Percentiles rank a stretch among this genome's conserved stretches.
phyloP scores from a whole-genome alignment of 495 filamentous ascomycete species.

The Achaetomiella virescens region DNA sequence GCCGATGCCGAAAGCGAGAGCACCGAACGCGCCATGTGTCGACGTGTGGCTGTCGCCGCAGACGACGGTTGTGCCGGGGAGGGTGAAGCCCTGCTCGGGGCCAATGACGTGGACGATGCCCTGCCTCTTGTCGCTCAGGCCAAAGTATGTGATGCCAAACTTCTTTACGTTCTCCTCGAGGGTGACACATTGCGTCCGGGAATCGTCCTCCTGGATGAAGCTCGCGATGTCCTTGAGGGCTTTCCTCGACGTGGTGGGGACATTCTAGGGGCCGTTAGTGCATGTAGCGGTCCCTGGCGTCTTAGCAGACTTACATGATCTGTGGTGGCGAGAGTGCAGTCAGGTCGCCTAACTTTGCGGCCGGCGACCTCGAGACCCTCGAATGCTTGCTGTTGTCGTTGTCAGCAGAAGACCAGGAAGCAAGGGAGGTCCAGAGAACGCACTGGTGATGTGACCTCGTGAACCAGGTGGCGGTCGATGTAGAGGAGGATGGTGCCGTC shows the following conservation, averaged over 20 bases:
- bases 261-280: constrained; percentile 54
- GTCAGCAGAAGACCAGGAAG: not conserved
- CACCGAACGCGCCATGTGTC: constrained; percentile 93
- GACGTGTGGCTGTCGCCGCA: constrained; percentile 98
- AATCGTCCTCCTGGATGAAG: constrained; percentile 93
- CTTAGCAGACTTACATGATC: constrained; percentile 70
- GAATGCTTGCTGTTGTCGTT: constrained; percentile 73
- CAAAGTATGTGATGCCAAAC: constrained; percentile 95
- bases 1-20: constrained; percentile 94
- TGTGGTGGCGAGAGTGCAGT: constrained; percentile 93
- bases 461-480: constrained; percentile 92
- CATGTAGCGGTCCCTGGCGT: not conserved
- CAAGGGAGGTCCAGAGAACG: not conserved
- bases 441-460: constrained; percentile 95
- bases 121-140: constrained; percentile 91
- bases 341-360: constrained; percentile 81
- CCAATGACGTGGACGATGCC: constrained; percentile 98
- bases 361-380: constrained; percentile 85
- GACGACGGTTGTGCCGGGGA: constrained; percentile 93
- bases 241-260: constrained; percentile 83
- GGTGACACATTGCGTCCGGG: constrained; percentile 85
- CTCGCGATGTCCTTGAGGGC: constrained; percentile 76
- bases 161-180: constrained; percentile 96
- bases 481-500: constrained; percentile 91
- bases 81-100: constrained; percentile 98